Percentiles rank a stretch among this genome's conserved stretches.
Evolutionary conservation across 2,329 filamentous ascomycete species (phyloP).

Genomic region (Botryotinia calthae): DNA sequence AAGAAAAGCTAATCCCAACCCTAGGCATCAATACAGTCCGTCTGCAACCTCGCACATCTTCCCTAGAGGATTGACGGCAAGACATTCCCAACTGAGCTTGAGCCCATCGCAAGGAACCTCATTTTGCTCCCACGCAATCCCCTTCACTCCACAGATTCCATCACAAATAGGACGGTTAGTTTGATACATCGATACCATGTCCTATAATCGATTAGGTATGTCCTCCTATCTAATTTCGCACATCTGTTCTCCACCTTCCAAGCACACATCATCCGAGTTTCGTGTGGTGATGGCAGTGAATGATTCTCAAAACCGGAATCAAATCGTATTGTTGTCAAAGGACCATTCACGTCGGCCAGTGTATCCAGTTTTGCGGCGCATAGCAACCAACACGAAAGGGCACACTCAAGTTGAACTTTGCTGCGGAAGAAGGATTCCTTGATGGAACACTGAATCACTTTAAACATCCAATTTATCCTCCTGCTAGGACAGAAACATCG

Average conservation of each 20-base stretch:
- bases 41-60: neutral
- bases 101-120: constrained; percentile 7
- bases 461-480: constrained; percentile 13
- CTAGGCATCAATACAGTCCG: neutral
- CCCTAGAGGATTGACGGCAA: neutral
- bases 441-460: constrained; percentile 1
- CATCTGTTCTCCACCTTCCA: constrained; percentile 1
- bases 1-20: neutral
- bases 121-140: constrained; percentile 8
- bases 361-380: neutral
- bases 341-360: constrained; percentile 7
- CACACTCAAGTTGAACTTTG: neutral
- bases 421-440: neutral
- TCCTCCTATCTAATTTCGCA: constrained; percentile 33
- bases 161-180: constrained; percentile 8
- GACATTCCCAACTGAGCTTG: constrained; percentile 15
- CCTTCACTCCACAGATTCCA: constrained; percentile 9
- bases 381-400: neutral
- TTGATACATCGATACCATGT: constrained; percentile 47
- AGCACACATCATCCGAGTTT: constrained; percentile 14
- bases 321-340: constrained; percentile 4
- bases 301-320: constrained; percentile 5
- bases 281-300: constrained; percentile 10
- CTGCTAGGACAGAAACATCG: constrained; percentile 31
- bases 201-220: constrained; percentile 73